These are phyloP conservation scores for Oemleria cerasiformis DNA, from an alignment of 306 rosid genomes.

Conservation along the genomic window DNA sequence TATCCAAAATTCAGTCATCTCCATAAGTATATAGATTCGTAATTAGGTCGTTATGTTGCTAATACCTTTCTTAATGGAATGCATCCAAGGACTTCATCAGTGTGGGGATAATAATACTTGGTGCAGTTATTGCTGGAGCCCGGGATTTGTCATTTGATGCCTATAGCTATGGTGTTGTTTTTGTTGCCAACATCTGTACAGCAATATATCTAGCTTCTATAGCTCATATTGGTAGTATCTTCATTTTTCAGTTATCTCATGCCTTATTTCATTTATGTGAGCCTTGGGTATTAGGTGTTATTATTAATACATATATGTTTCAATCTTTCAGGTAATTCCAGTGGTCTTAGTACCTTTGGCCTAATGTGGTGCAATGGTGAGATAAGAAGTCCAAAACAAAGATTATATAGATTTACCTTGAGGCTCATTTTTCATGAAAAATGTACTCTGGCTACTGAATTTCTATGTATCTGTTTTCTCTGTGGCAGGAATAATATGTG, in stretches of 20 bases:
- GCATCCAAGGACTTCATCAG: conserved; percentile 46
- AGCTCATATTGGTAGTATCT: conserved; percentile 52
- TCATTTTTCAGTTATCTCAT: conserved; percentile 12
- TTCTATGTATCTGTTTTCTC: conserved; percentile 12
- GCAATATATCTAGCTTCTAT: conserved; percentile 63
- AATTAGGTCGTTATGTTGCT: conserved; percentile 11
- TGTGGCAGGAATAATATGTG: conserved; percentile 53
- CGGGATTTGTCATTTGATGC: conserved; percentile 62
- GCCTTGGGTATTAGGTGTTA: conserved; percentile 1
- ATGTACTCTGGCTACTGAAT: conserved; percentile 12
- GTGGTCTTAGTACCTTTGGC: conserved; percentile 75
- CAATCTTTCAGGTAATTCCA: conserved; percentile 56
- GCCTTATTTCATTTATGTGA: conserved; percentile 14
- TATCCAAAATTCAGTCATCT: neutral
- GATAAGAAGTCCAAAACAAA: conserved; percentile 17
- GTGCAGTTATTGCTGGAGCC: conserved; percentile 68
- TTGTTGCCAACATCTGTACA: conserved; percentile 62
- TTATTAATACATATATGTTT: conserved; percentile 1
- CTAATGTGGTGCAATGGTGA: conserved; percentile 90
- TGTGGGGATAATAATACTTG: conserved; percentile 58
- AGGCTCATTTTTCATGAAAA: neutral
- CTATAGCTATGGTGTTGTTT: conserved; percentile 49
- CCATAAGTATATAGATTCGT: neutral
- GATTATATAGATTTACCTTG: conserved; percentile 3
- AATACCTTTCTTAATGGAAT: conserved; percentile 30